Conservation (phyloP, 148 eudicot species). For the Fallopia convolvulus region DNA sequence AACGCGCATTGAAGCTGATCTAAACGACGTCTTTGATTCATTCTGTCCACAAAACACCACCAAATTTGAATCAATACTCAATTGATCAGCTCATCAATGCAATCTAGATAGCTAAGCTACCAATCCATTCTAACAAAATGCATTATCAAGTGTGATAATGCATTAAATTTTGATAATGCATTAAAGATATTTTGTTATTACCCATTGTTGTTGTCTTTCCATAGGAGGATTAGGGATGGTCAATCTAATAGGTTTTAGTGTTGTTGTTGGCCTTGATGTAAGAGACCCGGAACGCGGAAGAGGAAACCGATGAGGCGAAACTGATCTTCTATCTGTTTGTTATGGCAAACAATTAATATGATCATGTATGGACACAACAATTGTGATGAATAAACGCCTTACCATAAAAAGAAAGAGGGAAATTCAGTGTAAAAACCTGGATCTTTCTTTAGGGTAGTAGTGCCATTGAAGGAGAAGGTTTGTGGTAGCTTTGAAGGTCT, state of each 20-base stretch:
- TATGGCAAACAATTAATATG: background rate
- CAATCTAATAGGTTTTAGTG: constrained; percentile 36
- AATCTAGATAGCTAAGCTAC: no score
- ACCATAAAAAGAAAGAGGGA: background rate
- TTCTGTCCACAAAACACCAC: constrained; percentile 28
- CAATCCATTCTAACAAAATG: background rate
- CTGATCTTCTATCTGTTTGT: constrained; percentile 53
- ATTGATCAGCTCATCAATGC: background rate
- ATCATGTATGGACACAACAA: background rate
- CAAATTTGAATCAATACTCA: background rate
- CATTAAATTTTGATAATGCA: background rate
- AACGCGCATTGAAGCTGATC: constrained; percentile 74
- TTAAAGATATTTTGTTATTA: constrained; percentile 16
- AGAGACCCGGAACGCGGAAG: constrained; percentile 71
- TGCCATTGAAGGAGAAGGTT: constrained; percentile 36
- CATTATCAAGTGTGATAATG: no score
- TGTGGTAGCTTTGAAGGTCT: constrained; percentile 40
- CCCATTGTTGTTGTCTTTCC: constrained; percentile 45
- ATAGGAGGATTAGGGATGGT: constrained; percentile 40
- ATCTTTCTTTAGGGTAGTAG: constrained; percentile 47
- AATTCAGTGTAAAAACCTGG: constrained; percentile 36
- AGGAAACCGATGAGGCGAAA: constrained; percentile 75
- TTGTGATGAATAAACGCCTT: background rate
- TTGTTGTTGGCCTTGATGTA: constrained; percentile 51
- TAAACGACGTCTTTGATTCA: constrained; percentile 40